A percentile compares a stretch with the other conserved stretches of the same genome.
These are phyloP conservation scores for Microbotryum lychnidis-dioicae DNA, from an alignment of 1,284 basidiomycete species.

Conservation along the genomic window DNA sequence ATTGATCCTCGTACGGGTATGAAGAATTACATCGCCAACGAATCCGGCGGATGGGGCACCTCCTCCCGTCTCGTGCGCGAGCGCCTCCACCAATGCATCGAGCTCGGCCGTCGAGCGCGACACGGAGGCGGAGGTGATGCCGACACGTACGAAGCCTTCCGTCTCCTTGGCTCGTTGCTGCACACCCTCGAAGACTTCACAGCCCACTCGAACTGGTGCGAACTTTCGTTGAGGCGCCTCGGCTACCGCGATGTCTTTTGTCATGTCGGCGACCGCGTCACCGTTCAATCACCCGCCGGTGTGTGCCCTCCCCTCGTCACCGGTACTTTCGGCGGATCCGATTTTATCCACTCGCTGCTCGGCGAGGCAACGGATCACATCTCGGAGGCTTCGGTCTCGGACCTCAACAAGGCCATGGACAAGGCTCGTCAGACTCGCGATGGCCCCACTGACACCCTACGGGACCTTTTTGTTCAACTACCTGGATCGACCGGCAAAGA, in stretches of 20 bases:
- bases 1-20: slow-evolving; percentile 80
- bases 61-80: slow-evolving; percentile 73
- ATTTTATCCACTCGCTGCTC: slow-evolving; percentile 53
- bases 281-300: slow-evolving; percentile 68
- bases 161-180: slow-evolving; percentile 61
- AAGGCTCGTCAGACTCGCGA: slow-evolving; percentile 39
- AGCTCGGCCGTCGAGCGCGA: slow-evolving; percentile 44
- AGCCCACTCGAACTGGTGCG: slow-evolving; percentile 58
- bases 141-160: slow-evolving; percentile 68
- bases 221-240: slow-evolving; percentile 36
- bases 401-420: slow-evolving; percentile 71
- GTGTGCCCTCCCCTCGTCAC: slow-evolving; percentile 77
- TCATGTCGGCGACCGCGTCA: slow-evolving; percentile 78
- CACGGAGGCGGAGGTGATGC: slow-evolving; percentile 27
- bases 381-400: slow-evolving; percentile 73
- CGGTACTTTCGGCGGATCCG: slow-evolving; percentile 77
- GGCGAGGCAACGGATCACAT: slow-evolving; percentile 36
- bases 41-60: slow-evolving; percentile 62
- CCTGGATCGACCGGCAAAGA: slow-evolving; percentile 51
- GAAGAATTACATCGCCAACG: slow-evolving; percentile 92
- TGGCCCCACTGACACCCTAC: slow-evolving; percentile 22
- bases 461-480: slow-evolving; percentile 40
- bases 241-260: slow-evolving; percentile 58
- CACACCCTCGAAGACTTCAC: slow-evolving; percentile 65
- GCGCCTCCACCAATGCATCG: slow-evolving; percentile 60